Conservation (phyloP, 2,329 filamentous ascomycete species). For the Penicillium sp. region DNA sequence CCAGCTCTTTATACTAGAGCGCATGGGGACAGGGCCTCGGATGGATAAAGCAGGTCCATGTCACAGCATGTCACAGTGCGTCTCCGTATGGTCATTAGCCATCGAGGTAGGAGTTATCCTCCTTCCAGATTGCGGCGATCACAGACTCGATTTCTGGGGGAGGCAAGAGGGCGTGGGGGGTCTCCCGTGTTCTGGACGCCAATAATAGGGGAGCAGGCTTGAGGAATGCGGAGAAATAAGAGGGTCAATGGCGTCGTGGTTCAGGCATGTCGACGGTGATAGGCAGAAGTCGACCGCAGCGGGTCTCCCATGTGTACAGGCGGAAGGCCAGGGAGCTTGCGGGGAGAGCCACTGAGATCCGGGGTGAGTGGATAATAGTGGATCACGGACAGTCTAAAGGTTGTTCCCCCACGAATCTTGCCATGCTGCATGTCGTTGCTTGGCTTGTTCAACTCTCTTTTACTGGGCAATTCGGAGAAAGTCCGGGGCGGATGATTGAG, state of each 20-base stretch:
- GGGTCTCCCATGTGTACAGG: slow-evolving; percentile 6
- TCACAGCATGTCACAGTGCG: not conserved
- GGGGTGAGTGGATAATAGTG: not conserved
- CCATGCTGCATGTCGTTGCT: not conserved
- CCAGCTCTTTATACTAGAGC: not conserved
- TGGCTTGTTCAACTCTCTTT: not conserved
- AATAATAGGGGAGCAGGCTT: not conserved
- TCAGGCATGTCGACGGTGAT: slow-evolving; percentile 1
- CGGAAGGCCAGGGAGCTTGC: not conserved
- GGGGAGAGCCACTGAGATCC: slow-evolving; percentile 4
- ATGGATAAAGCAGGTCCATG: not conserved
- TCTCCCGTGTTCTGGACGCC: not conserved
- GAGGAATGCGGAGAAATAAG: slow-evolving; percentile 9
- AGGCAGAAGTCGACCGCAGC: not conserved
- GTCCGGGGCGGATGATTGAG: not conserved
- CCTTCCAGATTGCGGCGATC: slow-evolving; percentile 3
- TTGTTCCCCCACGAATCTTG: slow-evolving; percentile 1
- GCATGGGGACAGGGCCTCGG: not conserved
- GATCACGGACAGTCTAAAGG: not conserved
- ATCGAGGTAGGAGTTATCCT: not conserved
- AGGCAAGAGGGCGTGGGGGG: not conserved
- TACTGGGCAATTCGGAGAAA: not conserved
- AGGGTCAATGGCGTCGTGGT: slow-evolving; percentile 11
- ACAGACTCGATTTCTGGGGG: not conserved
- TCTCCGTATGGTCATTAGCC: not conserved